phyloP scores from a whole-genome alignment of 208 protist species.

The Herpetomonas samuelpessoai region DNA sequence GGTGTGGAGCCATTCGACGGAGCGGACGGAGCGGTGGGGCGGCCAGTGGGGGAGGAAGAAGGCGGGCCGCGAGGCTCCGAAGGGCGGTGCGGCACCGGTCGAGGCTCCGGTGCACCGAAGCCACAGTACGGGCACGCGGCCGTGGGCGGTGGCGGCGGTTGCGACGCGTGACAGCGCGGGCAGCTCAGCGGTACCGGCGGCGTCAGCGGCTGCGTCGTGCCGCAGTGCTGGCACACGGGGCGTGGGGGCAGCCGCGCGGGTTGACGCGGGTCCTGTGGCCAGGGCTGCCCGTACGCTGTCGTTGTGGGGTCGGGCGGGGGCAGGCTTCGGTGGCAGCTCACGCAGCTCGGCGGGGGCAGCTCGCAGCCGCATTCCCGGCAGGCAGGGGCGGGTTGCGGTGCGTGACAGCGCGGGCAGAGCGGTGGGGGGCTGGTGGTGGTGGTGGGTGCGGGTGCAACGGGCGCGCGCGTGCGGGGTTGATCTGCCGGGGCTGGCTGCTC shows the following conservation, averaged over 20 bases:
- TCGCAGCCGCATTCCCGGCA: neutral
- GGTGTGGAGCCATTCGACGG: no score
- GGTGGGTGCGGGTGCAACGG: neutral
- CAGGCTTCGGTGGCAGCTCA: constrained; percentile 7
- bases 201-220: constrained; percentile 3
- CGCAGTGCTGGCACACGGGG: neutral
- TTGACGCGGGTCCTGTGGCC: neutral
- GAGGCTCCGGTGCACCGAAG: neutral
- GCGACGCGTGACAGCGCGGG: constrained; percentile 9
- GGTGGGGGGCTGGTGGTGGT: neutral
- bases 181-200: constrained; percentile 3
- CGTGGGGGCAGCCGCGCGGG: constrained; percentile 3
- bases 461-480: no score
- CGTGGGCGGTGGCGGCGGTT: constrained; percentile 6
- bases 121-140: constrained; percentile 10
- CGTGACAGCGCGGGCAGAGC: neutral
- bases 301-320: constrained; percentile 7
- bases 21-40: no score
- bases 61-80: no score
- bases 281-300: neutral
- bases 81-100: neutral
- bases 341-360: constrained; percentile 6
- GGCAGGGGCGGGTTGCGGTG: neutral
- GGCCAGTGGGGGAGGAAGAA: no score
- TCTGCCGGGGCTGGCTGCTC: no score